Evolutionary conservation across 305 asterid genomes (phyloP).

Genomic region (Salvia sclarea): DNA sequence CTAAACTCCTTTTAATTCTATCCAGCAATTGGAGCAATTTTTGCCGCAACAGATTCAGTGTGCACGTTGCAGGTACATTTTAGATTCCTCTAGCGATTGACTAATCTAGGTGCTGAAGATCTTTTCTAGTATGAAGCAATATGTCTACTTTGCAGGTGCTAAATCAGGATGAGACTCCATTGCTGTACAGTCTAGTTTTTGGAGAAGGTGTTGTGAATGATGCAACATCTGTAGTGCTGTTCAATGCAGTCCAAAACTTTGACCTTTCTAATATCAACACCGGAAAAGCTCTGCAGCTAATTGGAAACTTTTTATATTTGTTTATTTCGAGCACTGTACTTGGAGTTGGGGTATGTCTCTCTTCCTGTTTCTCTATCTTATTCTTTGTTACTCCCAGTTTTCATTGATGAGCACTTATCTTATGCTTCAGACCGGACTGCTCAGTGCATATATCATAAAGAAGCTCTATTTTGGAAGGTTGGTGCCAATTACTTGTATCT

Average conservation of each 20-base stretch:
- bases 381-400: slow-evolving; percentile 22
- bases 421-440: slow-evolving; percentile 73
- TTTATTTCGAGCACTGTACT: slow-evolving; percentile 74
- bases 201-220: slow-evolving; percentile 99
- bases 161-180: slow-evolving; percentile 94
- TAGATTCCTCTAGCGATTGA: slow-evolving; percentile 16
- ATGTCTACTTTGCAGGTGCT: slow-evolving; percentile 65
- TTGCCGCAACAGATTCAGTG: slow-evolving; percentile 98
- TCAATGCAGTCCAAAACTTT: slow-evolving; percentile 89
- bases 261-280: slow-evolving; percentile 73
- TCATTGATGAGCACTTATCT: slow-evolving; percentile 27
- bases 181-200: slow-evolving; percentile 90
- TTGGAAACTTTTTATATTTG: slow-evolving; percentile 78
- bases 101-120: neutral
- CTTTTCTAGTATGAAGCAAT: slow-evolving; percentile 27
- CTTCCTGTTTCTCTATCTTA: slow-evolving; percentile 10
- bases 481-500: slow-evolving; percentile 29
- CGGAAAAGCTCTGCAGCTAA: slow-evolving; percentile 51
- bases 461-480: slow-evolving; percentile 96
- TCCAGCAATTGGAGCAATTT: slow-evolving; percentile 96
- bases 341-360: slow-evolving; percentile 73
- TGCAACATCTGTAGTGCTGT: slow-evolving; percentile 94
- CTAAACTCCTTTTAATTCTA: slow-evolving; percentile 28
- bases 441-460: slow-evolving; percentile 88
- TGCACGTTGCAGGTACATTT: slow-evolving; percentile 91